Percentiles rank a stretch among this genome's conserved stretches.
These are phyloP conservation scores for Kregervanrija pseudodelftensis DNA, from an alignment of 805 yeast species.

Conservation along the genomic window DNA sequence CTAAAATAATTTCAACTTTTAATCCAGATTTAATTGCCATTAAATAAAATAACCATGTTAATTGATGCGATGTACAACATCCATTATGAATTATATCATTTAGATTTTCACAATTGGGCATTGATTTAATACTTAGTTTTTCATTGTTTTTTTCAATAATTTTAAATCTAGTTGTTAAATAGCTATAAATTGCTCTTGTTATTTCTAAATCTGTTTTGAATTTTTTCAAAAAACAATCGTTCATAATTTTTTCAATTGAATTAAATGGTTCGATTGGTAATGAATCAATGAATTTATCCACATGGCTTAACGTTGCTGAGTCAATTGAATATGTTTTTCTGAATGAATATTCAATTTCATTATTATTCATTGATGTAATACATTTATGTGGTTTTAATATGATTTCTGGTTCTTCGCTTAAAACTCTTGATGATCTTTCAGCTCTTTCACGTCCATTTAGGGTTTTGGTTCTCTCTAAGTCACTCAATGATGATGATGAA, in stretches of 20 bases:
- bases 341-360: constrained; percentile 29
- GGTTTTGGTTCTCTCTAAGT: constrained; percentile 66
- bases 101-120: constrained; percentile 21
- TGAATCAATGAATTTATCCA: constrained; percentile 36
- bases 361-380: constrained; percentile 37
- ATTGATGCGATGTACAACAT: constrained; percentile 41
- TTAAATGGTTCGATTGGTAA: constrained; percentile 33
- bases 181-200: constrained; percentile 56
- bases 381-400: constrained; percentile 56
- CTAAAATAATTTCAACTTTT: constrained; percentile 69
- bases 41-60: constrained; percentile 69
- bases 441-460: constrained; percentile 63
- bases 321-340: constrained; percentile 14
- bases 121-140: constrained; percentile 24
- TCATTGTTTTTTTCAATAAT: constrained; percentile 32
- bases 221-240: constrained; percentile 44
- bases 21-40: constrained; percentile 66
- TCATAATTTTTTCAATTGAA: constrained; percentile 48
- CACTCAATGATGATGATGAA: constrained; percentile 31
- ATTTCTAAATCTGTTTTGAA: constrained; percentile 50
- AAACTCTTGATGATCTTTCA: constrained; percentile 56
- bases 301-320: constrained; percentile 27
- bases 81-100: constrained; percentile 22
- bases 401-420: constrained; percentile 53
- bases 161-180: constrained; percentile 54